Evolutionary conservation across 2,329 filamentous ascomycete genomes (phyloP).

Genomic region (Pestalotiopsis sp.): DNA sequence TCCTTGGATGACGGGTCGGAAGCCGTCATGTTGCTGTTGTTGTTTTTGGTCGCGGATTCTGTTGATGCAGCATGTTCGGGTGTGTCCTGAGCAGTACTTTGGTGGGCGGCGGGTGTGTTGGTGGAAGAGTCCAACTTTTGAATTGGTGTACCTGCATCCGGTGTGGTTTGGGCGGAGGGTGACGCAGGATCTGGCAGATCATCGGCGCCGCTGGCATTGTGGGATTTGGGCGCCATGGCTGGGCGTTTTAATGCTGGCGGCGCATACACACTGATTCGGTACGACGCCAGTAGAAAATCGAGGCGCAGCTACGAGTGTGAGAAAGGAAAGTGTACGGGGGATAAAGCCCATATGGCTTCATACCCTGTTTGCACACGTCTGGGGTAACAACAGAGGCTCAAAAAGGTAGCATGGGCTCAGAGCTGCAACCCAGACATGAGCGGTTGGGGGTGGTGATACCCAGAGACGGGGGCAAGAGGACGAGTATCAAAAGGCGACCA

Average conservation of each 20-base stretch:
- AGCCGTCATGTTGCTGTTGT: constrained; percentile 47
- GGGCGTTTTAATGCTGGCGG: constrained; percentile 34
- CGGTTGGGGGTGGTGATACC: constrained; percentile 9
- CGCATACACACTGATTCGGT: constrained; percentile 33
- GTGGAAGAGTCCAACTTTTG: constrained; percentile 32
- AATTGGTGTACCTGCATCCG: constrained; percentile 30
- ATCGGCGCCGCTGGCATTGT: constrained; percentile 29
- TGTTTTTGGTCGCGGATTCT: constrained; percentile 52
- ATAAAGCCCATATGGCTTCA: constrained; percentile 30
- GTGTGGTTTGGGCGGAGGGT: constrained; percentile 32
- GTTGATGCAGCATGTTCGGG: constrained; percentile 38
- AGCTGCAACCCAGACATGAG: constrained; percentile 8
- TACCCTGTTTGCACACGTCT: constrained; percentile 24
- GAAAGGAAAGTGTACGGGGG: constrained; percentile 19
- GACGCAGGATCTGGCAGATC: constrained; percentile 37
- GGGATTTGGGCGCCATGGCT: constrained; percentile 36
- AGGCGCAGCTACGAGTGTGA: constrained; percentile 25
- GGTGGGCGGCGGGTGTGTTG: constrained; percentile 27
- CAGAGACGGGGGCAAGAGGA: neutral
- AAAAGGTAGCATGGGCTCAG: constrained; percentile 23
- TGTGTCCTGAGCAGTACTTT: constrained; percentile 24
- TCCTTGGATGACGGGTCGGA: constrained; percentile 53
- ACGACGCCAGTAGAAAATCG: constrained; percentile 30
- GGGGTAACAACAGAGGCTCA: constrained; percentile 22
- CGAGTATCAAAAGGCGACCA: neutral